Evolutionary conservation across 208 protist genomes (phyloP), one percentile per base, ranked within the genome.

Genomic region (Leptomonas pyrrhocoris): DNA sequence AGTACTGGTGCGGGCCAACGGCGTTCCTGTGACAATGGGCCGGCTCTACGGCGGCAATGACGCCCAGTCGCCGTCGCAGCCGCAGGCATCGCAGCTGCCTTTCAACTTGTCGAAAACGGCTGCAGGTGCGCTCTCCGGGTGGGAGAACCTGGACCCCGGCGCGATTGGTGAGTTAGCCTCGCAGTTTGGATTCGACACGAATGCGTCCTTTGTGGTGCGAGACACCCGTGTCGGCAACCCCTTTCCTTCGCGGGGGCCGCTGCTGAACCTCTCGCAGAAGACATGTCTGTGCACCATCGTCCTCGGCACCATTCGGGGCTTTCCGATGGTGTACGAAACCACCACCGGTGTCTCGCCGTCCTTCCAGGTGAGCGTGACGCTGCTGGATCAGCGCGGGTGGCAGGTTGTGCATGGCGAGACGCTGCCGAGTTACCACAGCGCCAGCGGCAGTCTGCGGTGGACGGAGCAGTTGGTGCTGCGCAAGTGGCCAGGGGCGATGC

Each of bases 371-470:
- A 92, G 83, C 59, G 59, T 93, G 23, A 94, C 91, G 30, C 80
- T 93, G 50, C 81, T 96, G 40, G 91, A 96, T 63, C 86, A 94
- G 77, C 74, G 84, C 15, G 91, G 91, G 23, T 96, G 91, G 89
- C 84, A 94, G 68, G 72, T 96, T 28, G 77, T 93, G 31, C 60
- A 76, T 28, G 87, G 91, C 38, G 91, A 96, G 60, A 96, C 91
- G 25, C 77, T 84, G 51, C 86, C 91, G 11, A 88, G 82, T 62
- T 94, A 96, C 64, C 91, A 93, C 66, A 94, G 86, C 75, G 87
- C 86, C 48, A 96, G 91, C 54, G 91, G 91, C 27, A 94, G 80
- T 50, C 65, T 96, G 48, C 81, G 84, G 16, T 96, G 91, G 89
- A 79, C 79, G 36, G 88, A 96, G 77, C 65, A 92, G 63, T 81